phyloP scores from a whole-genome alignment of 2,329 filamentous ascomycete genomes.

The Lachnellula willkommii region DNA sequence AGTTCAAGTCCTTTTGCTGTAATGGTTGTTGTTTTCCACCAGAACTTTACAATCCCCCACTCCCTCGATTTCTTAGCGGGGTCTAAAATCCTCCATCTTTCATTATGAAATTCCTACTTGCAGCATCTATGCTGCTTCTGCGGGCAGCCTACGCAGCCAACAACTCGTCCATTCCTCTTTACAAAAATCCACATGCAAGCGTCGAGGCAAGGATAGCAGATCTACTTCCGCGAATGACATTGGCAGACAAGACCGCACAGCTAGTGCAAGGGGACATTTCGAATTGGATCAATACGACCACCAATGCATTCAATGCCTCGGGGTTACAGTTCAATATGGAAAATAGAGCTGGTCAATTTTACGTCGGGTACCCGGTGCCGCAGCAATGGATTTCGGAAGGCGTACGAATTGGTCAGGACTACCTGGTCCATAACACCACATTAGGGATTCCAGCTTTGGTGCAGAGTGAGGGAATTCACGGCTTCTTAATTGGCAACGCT shows the following conservation, averaged over 20 bases:
- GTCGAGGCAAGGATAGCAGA: slow-evolving; percentile 62
- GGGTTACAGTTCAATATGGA: slow-evolving; percentile 62
- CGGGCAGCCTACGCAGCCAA: background rate
- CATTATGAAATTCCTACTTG: background rate
- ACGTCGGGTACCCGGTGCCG: slow-evolving; percentile 62
- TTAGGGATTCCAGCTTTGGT: slow-evolving; percentile 68
- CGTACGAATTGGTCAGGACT: slow-evolving; percentile 62
- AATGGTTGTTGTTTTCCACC: background rate
- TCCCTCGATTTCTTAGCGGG: background rate
- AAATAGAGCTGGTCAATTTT: slow-evolving; percentile 52
- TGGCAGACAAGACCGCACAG: slow-evolving; percentile 68
- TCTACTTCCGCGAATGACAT: slow-evolving; percentile 66
- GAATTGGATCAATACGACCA: slow-evolving; percentile 67
- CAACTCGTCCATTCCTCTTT: slow-evolving; percentile 37
- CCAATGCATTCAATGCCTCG: slow-evolving; percentile 60
- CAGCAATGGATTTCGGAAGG: slow-evolving; percentile 59
- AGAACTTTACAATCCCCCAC: background rate
- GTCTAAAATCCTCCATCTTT: background rate
- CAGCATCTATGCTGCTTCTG: slow-evolving; percentile 1
- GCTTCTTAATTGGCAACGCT: slow-evolving; percentile 64
- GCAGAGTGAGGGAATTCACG: slow-evolving; percentile 71
- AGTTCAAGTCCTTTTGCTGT: background rate
- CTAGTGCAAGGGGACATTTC: slow-evolving; percentile 64
- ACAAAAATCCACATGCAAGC: slow-evolving; percentile 58
- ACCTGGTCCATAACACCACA: slow-evolving; percentile 60